These are phyloP conservation scores for Alliaria petiolata DNA, from an alignment of 345 rosid genomes.

Conservation along the genomic window DNA sequence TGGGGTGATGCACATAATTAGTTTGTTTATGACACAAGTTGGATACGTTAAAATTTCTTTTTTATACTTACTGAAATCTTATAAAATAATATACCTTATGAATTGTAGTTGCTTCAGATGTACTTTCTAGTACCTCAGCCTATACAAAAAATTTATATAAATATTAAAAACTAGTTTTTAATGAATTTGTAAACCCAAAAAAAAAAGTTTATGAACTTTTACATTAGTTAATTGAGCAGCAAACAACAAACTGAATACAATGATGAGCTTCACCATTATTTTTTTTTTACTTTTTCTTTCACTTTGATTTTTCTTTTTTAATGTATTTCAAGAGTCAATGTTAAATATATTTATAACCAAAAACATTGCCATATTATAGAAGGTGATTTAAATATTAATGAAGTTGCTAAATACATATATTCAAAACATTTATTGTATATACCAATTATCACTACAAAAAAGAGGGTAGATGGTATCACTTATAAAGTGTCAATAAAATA, in stretches of 20 bases:
- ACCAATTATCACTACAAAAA: no score
- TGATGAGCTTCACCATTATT: no score
- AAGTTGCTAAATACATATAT: no score
- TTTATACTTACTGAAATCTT: background rate
- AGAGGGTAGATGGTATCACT: no score
- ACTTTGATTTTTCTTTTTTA: no score
- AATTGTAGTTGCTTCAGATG: background rate
- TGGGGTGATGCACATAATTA: background rate
- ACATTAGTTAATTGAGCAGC: slow-evolving; percentile 18
- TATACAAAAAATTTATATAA: background rate
- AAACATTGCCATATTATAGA: no score
- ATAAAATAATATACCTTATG: background rate
- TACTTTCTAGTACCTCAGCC: slow-evolving; percentile 1
- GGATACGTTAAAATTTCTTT: background rate
- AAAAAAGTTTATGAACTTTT: background rate
- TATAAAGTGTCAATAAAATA: no score
- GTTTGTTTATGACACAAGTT: background rate
- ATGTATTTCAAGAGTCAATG: no score
- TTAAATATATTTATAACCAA: no score
- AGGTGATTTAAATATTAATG: no score
- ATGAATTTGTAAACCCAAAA: background rate
- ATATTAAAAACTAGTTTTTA: background rate
- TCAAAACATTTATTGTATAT: no score
- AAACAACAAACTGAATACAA: background rate
- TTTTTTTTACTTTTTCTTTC: no score